Evolutionary conservation across 495 filamentous ascomycete genomes (phyloP), one percentile per base, ranked within the genome.

Genomic region (Daldinia grandis): DNA sequence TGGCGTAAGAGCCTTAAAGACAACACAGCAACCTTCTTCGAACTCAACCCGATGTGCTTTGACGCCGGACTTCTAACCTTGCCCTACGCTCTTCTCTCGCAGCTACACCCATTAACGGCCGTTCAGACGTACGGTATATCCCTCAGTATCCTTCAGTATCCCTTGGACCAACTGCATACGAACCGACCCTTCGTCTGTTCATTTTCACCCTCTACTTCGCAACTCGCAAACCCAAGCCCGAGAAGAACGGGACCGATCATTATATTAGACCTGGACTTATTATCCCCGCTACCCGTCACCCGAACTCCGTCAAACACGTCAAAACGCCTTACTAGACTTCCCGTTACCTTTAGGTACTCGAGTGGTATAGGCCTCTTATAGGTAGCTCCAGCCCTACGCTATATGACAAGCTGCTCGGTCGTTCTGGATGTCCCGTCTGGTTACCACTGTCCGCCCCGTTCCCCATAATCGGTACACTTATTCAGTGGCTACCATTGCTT

Each of bases 1-100:
- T 63, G 69, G 69, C 44, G 54, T 59, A 63, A 71, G 69, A 71
- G 69, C 69, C 69, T 71, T 71, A 71, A 66, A 66, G 69, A 71
- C 69, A 63, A 68, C 59, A 68, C 59, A 67, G 64, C 64, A 50
- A 64, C 69, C 64, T 64, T 64, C 49, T 56, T 30, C 62, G 25
- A 40, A 35, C 19, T 58, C 60, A 63, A 31, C 58, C 54, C 31
- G 21, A 58, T 66, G 30, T 64, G 50, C 28, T 58, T 47, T 47
- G 19, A 47, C 19, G 42, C 19, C 42, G 17, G 50, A 33, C 53
- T 57, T 64, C 37, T 28, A 61, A 71, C 57, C 50, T 54, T 63
- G 19, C 0, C 3, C 30, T 31, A 35, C 3, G 44, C 44, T 24
- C 19, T 15, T 50, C 24, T 50, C 44, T 50, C 10, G 2, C 38